Evolutionary conservation across 352 stramenopile species (phyloP), one percentile per base, ranked within the genome.

Genomic region (Pythium insidiosum): DNA sequence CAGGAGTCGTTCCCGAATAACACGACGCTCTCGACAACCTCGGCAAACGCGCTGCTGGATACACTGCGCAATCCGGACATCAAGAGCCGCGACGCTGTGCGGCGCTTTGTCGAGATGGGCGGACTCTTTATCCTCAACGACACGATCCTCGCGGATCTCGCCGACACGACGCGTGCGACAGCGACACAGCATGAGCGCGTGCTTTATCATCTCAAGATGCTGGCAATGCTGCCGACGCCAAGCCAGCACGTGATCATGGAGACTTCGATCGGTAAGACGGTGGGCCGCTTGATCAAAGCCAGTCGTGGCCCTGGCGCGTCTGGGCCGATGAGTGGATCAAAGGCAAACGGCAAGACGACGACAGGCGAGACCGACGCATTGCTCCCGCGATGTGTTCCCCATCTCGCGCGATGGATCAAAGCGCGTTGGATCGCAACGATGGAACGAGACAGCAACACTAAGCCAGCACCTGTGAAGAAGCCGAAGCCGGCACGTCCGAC

Each of bases 211-310:
- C 28, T 69, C 3, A 68, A 88, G 53, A 53, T 90, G 16, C 43
- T 88, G 9, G 74, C 74, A 9, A 88, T 90, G 74, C 46, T 90
- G n/a, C 75, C 78, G 28, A 68, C 62, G 16, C 78, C 78, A 5
- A 60, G 54, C 7, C 47, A 68, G 42, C 42, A 64, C 15, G 62
- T 84, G 45, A 66, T 88, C 33, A 63, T 79, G 29, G 54, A 76
- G 21, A 72, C 73, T 3, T 64, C 54, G 13, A 81, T 90, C 48
- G 78, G 74, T 10, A 74, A 71, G 37, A 83, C 73, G 2, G 75
- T 90, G 23, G 68, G 66, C 4, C 61, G 61, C 21, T 35, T 90
- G 5, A 51, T 57, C 30, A 86, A 80, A 44, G 50, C 47, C 5
- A 51, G 58, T 5, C 56, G 11, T 38, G n/a, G n/a, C n/a, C n/a